phyloP scores from a whole-genome alignment of 2,329 filamentous ascomycete genomes.

The Calonectria hongkongensis region DNA sequence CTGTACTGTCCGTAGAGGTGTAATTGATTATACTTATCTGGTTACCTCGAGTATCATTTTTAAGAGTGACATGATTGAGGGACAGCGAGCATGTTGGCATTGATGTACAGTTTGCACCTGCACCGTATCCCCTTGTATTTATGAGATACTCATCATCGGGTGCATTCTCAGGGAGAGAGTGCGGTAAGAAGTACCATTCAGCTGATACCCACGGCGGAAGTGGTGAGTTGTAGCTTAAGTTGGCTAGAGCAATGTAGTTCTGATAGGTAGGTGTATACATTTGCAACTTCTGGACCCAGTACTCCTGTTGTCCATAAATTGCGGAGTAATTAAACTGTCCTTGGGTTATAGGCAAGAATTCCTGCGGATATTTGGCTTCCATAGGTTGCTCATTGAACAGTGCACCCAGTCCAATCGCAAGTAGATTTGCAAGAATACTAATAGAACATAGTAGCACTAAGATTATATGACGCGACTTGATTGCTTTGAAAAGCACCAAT shows the following conservation, averaged over 20 bases:
- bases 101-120: background rate
- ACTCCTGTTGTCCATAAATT: background rate
- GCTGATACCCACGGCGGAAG: slow-evolving; percentile 20
- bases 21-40: background rate
- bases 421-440: slow-evolving; percentile 18
- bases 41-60: background rate
- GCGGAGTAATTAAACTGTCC: background rate
- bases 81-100: background rate
- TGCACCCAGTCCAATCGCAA: slow-evolving; percentile 23
- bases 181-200: slow-evolving; percentile 22
- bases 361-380: background rate
- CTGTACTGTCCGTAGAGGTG: background rate
- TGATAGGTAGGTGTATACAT: no score
- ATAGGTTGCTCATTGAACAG: slow-evolving; percentile 29
- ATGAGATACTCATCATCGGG: background rate
- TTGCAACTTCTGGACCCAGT: background rate
- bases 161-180: background rate
- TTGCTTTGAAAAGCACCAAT: slow-evolving; percentile 16
- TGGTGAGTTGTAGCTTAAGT: background rate
- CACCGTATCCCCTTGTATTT: slow-evolving; percentile 5
- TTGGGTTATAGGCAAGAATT: background rate
- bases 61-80: background rate
- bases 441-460: slow-evolving; percentile 2
- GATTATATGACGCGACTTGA: slow-evolving; percentile 10
- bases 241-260: background rate